phyloP scores from a whole-genome alignment of 257 asterid species.

The Fraxinus cuspidata region DNA sequence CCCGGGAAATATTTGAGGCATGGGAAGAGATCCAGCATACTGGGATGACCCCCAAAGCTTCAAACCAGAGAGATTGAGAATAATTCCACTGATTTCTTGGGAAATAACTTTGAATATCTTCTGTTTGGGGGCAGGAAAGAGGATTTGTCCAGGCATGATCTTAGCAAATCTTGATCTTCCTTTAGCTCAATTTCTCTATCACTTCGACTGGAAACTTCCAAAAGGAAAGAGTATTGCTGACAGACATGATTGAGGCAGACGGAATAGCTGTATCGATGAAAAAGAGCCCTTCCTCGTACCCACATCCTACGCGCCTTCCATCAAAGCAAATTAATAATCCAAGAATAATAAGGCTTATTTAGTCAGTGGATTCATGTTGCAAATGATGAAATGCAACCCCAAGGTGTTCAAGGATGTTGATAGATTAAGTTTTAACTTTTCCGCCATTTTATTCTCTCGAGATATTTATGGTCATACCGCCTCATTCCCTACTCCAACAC shows the following conservation, averaged over 20 bases:
- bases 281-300: conserved; percentile 20
- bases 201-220: conserved; percentile 38
- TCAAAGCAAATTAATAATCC: too few species aligned
- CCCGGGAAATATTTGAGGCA: conserved; percentile 30
- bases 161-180: conserved; percentile 30
- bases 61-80: conserved; percentile 29
- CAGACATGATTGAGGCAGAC: conserved; percentile 29
- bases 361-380: too few species aligned
- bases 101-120: conserved; percentile 25
- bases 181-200: conserved; percentile 29
- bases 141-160: conserved; percentile 33
- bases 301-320: conserved; percentile 2
- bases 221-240: background rate
- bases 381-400: too few species aligned
- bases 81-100: conserved; percentile 25
- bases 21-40: conserved; percentile 36
- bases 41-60: conserved; percentile 35
- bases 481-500: background rate
- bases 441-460: too few species aligned
- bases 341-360: too few species aligned
- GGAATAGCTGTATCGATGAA: conserved; percentile 30
- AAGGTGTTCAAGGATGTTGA: too few species aligned
- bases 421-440: too few species aligned
- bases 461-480: too few species aligned
- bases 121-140: conserved; percentile 43